A percentile compares a stretch with the other conserved stretches of the same genome.
phyloP scores from a whole-genome alignment of 768 basidiomycete species.

The Termitomyces sp. region DNA sequence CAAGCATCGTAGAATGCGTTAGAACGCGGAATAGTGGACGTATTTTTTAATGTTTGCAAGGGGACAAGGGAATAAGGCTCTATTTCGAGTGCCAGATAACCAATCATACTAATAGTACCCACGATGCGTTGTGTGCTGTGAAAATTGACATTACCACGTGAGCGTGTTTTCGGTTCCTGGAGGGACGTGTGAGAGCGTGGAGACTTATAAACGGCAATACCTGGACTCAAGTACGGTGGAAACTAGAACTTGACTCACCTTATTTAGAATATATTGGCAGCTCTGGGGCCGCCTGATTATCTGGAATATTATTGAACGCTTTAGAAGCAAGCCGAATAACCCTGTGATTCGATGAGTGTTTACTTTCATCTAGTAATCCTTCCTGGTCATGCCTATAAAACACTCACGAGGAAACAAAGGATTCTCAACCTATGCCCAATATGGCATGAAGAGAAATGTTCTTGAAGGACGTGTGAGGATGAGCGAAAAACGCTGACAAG shows the following conservation, averaged over 20 bases:
- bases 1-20: neutral
- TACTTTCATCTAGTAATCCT: neutral
- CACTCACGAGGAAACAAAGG: neutral
- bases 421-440: neutral
- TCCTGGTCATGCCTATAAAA: neutral
- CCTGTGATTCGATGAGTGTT: neutral
- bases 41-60: neutral
- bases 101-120: neutral
- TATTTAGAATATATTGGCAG: neutral
- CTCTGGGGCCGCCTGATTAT: neutral
- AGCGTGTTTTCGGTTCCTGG: neutral
- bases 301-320: too few relatives aligned
- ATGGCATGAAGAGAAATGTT: neutral
- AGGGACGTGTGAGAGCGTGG: neutral
- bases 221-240: too few relatives aligned
- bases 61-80: neutral
- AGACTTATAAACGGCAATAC: neutral
- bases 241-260: neutral
- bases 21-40: neutral
- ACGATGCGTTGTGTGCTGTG: neutral
- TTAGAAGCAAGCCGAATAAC: too few relatives aligned
- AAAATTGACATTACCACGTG: neutral
- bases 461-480: neutral
- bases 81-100: neutral
- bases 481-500: neutral